Evolutionary conservation across 2,329 filamentous ascomycete genomes (phyloP).

Genomic region (Fusarium sp.): DNA sequence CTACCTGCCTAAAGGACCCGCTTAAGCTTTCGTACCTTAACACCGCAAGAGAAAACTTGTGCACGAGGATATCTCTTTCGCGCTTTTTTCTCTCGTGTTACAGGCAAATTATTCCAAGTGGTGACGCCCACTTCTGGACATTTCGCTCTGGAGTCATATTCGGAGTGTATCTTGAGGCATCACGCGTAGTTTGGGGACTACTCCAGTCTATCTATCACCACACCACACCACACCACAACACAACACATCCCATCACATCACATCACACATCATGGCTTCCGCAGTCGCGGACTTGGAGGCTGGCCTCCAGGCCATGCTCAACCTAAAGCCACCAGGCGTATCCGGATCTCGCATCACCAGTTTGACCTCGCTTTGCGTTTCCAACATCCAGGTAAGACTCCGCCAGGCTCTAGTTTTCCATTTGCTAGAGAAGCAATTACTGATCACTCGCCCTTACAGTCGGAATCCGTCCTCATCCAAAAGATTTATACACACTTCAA

Average conservation of each 20-base stretch:
- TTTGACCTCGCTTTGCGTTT: slow-evolving; percentile 87
- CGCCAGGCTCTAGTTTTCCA: background rate
- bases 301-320: slow-evolving; percentile 90
- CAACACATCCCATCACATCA: slow-evolving; percentile 38
- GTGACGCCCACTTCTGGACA: slow-evolving; percentile 26
- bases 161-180: slow-evolving; percentile 36
- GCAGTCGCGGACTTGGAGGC: slow-evolving; percentile 91
- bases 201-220: slow-evolving; percentile 13
- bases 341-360: slow-evolving; percentile 90
- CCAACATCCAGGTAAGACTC: slow-evolving; percentile 82
- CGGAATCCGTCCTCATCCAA: slow-evolving; percentile 92
- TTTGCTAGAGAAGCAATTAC: slow-evolving; percentile 21
- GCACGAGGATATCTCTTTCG: slow-evolving; percentile 17
- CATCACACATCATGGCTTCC: slow-evolving; percentile 71
- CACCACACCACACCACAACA: slow-evolving; percentile 28
- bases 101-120: slow-evolving; percentile 26
- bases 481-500: slow-evolving; percentile 98
- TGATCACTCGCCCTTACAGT: slow-evolving; percentile 63
- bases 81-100: slow-evolving; percentile 34
- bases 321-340: slow-evolving; percentile 91
- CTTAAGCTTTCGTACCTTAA: slow-evolving; percentile 41
- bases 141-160: slow-evolving; percentile 14
- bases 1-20: slow-evolving; percentile 24
- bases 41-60: slow-evolving; percentile 31
- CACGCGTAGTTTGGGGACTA: slow-evolving; percentile 38